Conservation (phyloP, 257 asterid species). For the Mitragyna speciosa region DNA sequence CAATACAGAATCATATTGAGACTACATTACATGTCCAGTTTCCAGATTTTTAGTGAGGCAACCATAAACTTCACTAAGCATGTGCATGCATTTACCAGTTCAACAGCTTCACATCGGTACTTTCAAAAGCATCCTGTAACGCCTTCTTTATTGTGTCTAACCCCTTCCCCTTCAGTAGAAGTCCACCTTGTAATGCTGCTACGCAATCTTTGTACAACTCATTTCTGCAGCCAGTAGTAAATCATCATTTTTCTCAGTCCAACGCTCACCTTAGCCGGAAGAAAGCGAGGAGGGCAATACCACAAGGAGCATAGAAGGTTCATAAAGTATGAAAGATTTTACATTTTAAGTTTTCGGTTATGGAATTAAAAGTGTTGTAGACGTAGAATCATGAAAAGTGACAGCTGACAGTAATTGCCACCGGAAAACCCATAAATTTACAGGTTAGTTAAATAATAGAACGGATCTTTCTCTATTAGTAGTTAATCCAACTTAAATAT, state of each 20-base stretch:
- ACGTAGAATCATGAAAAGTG: background rate
- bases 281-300: too few relatives aligned
- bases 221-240: constrained; percentile 45
- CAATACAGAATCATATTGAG: constrained; percentile 39
- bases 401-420: background rate
- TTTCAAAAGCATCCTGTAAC: constrained; percentile 66
- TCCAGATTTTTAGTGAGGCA: constrained; percentile 4
- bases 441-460: background rate
- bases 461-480: background rate
- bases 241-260: background rate
- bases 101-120: constrained; percentile 66
- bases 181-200: constrained; percentile 68
- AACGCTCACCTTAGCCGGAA: background rate
- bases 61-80: background rate
- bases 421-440: background rate
- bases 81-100: constrained; percentile 44
- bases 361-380: background rate
- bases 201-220: constrained; percentile 80
- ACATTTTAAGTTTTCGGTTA: background rate
- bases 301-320: too few relatives aligned
- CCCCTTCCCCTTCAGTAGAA: constrained; percentile 56
- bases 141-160: constrained; percentile 57
- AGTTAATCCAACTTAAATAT: too few relatives aligned
- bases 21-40: constrained; percentile 21
- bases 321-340: background rate